These are phyloP conservation scores for Croton setiger DNA, from an alignment of 441 rosid species.

Conservation along the genomic window DNA sequence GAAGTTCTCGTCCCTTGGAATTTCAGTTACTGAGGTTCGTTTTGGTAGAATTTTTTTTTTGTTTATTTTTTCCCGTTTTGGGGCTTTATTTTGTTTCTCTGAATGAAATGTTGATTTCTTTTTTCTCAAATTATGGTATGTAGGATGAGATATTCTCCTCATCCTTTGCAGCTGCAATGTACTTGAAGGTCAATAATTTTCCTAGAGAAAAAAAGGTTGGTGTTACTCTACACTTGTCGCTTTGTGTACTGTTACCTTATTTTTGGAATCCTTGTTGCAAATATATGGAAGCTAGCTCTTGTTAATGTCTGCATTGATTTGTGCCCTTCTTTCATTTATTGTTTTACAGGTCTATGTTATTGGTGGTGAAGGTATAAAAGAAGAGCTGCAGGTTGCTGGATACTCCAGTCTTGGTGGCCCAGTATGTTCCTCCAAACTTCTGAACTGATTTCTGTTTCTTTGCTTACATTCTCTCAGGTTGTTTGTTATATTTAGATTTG, in stretches of 20 bases:
- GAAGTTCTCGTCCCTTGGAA: slow-evolving; percentile 70
- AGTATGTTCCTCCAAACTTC: slow-evolving; percentile 34
- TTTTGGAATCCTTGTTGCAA: background rate
- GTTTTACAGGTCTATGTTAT: slow-evolving; percentile 71
- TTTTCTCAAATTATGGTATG: slow-evolving; percentile 6
- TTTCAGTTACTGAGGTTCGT: slow-evolving; percentile 62
- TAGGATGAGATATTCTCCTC: slow-evolving; percentile 95
- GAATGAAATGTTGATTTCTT: background rate
- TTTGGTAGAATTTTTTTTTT: background rate
- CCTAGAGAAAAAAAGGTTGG: slow-evolving; percentile 71
- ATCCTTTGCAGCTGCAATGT: slow-evolving; percentile 92
- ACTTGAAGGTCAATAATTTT: slow-evolving; percentile 67
- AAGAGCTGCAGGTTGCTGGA: slow-evolving; percentile 95
- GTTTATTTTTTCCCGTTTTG: background rate
- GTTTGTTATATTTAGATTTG: slow-evolving; percentile 31
- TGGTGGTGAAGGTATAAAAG: slow-evolving; percentile 89
- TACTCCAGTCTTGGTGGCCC: slow-evolving; percentile 89
- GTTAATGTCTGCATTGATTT: background rate
- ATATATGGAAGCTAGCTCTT: background rate
- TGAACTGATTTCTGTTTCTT: background rate
- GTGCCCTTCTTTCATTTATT: background rate
- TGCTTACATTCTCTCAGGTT: slow-evolving; percentile 1
- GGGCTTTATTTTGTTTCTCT: background rate
- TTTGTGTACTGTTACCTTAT: background rate
- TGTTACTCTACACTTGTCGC: background rate